Evolutionary conservation across 225 moss, liverwort and hornwort genomes (phyloP).

Genomic region (Lunularia cruciata): DNA sequence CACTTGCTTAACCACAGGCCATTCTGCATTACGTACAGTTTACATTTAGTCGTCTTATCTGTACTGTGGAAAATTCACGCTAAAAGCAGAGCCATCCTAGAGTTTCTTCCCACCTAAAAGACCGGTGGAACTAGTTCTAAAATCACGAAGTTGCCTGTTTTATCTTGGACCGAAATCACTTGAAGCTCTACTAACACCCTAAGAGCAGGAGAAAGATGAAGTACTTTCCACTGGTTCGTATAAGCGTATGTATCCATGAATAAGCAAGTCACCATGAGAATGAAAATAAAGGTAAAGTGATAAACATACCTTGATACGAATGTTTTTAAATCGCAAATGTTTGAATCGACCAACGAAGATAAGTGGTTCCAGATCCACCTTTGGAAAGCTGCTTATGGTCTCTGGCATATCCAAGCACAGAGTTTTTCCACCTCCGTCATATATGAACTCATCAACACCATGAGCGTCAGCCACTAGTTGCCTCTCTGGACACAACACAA

Average conservation of each 20-base stretch:
- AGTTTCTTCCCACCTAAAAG: too few species aligned
- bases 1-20: constrained; percentile 79
- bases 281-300: constrained; percentile 7
- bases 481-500: constrained; percentile 57
- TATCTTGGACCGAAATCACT: too few species aligned
- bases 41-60: too few species aligned
- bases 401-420: constrained; percentile 67
- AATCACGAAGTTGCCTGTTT: too few species aligned
- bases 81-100: too few species aligned
- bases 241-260: neutral
- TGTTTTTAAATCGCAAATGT: constrained; percentile 77
- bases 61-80: too few species aligned
- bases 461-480: constrained; percentile 81
- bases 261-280: neutral
- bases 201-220: too few species aligned
- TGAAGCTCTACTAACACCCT: neutral
- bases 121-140: too few species aligned
- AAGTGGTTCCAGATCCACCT: constrained; percentile 58
- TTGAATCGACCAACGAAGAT: constrained; percentile 79
- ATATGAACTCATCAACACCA: constrained; percentile 81
- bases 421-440: constrained; percentile 86
- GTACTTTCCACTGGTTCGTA: neutral
- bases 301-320: constrained; percentile 68
- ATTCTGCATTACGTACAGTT: constrained; percentile 66
- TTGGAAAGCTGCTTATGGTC: constrained; percentile 34